A percentile compares a stretch with the other conserved stretches of the same genome.
Evolutionary conservation across 2,329 filamentous ascomycete genomes (phyloP).

Genomic region (Tolypocladium inflatum): DNA sequence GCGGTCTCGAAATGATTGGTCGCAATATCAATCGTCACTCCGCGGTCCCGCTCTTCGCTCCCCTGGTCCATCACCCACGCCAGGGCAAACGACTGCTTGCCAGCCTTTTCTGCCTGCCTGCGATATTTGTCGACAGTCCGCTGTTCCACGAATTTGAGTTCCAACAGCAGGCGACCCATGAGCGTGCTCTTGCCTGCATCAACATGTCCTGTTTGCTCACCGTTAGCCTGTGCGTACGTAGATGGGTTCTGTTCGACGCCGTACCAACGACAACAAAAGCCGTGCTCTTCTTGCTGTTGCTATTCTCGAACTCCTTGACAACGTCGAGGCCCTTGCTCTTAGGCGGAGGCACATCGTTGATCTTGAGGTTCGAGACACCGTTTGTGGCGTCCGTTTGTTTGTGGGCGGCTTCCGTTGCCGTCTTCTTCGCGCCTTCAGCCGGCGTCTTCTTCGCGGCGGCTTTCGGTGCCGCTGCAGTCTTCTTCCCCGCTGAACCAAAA

Average conservation of each 20-base stretch:
- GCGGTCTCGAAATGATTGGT: conserved; percentile 91
- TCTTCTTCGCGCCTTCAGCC: conserved; percentile 16
- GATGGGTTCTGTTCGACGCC: conserved; percentile 12
- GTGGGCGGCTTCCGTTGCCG: conserved; percentile 5
- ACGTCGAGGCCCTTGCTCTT: conserved; percentile 80
- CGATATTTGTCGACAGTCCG: conserved; percentile 81
- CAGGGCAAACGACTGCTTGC: conserved; percentile 90
- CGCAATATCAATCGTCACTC: conserved; percentile 94
- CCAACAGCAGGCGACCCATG: conserved; percentile 88
- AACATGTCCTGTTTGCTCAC: conserved; percentile 60
- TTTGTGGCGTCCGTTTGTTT: conserved; percentile 16
- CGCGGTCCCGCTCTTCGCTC: conserved; percentile 76
- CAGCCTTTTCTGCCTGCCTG: conserved; percentile 81
- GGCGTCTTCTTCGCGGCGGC: conserved; percentile 24
- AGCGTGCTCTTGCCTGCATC: conserved; percentile 96
- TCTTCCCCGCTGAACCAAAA: conserved; percentile 41
- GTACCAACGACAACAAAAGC: conserved; percentile 90
- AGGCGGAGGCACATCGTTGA: conserved; percentile 45
- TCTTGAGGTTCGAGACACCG: conserved; percentile 23
- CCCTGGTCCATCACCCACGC: conserved; percentile 96
- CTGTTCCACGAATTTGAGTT: conserved; percentile 80
- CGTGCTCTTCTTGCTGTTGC: conserved; percentile 66
- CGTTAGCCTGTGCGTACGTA: neutral
- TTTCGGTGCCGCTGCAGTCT: conserved; percentile 28
- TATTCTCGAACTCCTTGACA: conserved; percentile 66